phyloP scores from a whole-genome alignment of 2,329 filamentous ascomycete genomes.

The Scopulariopsis brevicaulis region DNA sequence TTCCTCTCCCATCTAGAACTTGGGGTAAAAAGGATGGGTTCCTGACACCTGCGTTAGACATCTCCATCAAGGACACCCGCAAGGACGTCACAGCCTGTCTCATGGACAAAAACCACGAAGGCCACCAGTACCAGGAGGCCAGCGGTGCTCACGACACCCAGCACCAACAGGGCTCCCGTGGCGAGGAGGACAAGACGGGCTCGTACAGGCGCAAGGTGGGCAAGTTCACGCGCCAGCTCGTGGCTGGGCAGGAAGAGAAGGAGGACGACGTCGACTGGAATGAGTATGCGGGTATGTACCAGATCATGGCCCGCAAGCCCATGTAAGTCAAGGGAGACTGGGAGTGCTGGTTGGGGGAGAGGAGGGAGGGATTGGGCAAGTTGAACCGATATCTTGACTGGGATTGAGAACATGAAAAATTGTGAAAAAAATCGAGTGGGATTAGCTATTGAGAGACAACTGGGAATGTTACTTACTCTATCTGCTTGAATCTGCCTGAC shows the following conservation, averaged over 20 bases:
- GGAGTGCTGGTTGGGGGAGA: not conserved
- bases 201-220: slow-evolving; percentile 1
- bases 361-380: not conserved
- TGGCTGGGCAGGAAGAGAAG: not conserved
- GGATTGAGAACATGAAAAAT: too few relatives aligned
- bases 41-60: not conserved
- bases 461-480: too few relatives aligned
- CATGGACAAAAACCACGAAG: not conserved
- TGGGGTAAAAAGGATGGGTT: not conserved
- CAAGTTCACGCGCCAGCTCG: slow-evolving; percentile 2
- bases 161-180: not conserved
- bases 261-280: slow-evolving; percentile 3
- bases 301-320: slow-evolving; percentile 1
- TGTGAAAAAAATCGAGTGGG: too few relatives aligned
- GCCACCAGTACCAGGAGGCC: not conserved
- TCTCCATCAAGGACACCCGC: slow-evolving; percentile 1
- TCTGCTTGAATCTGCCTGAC: too few relatives aligned
- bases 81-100: not conserved
- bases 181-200: slow-evolving; percentile 1
- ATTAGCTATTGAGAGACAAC: too few relatives aligned
- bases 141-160: not conserved
- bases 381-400: not conserved
- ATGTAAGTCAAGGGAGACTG: not conserved
- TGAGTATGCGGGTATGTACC: slow-evolving; percentile 1
- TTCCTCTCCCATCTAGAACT: not conserved